These are phyloP conservation scores for Calocera cornea DNA, from an alignment of 768 basidiomycete genomes.

Conservation along the genomic window DNA sequence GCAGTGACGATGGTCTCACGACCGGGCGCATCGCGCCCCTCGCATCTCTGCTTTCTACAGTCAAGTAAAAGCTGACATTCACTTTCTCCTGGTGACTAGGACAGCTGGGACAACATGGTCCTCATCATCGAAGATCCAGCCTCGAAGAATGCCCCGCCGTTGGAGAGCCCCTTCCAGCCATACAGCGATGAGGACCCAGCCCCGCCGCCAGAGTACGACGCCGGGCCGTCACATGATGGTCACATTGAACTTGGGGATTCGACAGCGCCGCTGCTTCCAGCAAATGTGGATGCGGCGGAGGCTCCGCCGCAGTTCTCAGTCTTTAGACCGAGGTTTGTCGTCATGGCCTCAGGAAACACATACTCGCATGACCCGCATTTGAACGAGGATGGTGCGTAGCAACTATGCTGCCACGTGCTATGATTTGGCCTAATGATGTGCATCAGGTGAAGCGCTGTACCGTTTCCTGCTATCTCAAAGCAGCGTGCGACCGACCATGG, in stretches of 20 bases:
- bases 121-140: background rate
- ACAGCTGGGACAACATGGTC: background rate
- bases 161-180: background rate
- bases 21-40: no score
- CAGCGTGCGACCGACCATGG: constrained; percentile 14
- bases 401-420: background rate
- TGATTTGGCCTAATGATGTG: constrained; percentile 6
- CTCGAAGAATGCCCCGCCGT: background rate
- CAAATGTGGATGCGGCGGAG: background rate
- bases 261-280: background rate
- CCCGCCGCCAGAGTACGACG: background rate
- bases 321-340: background rate
- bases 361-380: constrained; percentile 59
- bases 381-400: constrained; percentile 43
- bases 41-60: no score
- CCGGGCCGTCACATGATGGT: background rate
- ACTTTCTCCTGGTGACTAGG: background rate
- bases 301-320: background rate
- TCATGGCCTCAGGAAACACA: constrained; percentile 30
- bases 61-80: background rate
- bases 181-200: background rate
- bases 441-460: constrained; percentile 52
- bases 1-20: no score
- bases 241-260: background rate
- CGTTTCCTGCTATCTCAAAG: constrained; percentile 56